A percentile compares a stretch with the other conserved stretches of the same genome.
Evolutionary conservation across 2,329 filamentous ascomycete species (phyloP).

Genomic region (Aspergillus sp.): DNA sequence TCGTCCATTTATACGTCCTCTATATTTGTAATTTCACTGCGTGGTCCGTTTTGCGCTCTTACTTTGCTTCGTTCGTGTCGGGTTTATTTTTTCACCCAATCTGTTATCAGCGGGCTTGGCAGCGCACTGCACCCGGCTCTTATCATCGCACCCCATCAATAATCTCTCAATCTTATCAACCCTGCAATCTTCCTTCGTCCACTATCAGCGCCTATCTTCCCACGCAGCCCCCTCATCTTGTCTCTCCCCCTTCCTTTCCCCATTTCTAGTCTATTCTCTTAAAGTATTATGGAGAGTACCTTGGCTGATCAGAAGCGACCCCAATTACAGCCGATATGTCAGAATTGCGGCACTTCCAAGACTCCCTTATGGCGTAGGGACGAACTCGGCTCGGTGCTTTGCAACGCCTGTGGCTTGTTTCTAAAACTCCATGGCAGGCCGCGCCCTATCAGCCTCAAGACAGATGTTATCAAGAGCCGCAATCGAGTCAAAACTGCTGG

Average conservation of each 20-base stretch:
- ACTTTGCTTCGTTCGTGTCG: slow-evolving; percentile 19
- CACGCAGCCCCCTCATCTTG: slow-evolving; percentile 20
- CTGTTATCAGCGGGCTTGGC: slow-evolving; percentile 41
- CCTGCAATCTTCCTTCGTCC: slow-evolving; percentile 21
- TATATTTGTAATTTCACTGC: neutral
- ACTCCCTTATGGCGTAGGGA: slow-evolving; percentile 97
- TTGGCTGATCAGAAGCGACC: slow-evolving; percentile 53
- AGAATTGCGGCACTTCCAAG: slow-evolving; percentile 93
- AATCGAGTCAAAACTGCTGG: slow-evolving; percentile 92
- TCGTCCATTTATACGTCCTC: neutral
- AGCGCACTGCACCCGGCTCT: slow-evolving; percentile 40
- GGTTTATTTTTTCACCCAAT: slow-evolving; percentile 25
- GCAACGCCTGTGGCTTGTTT: slow-evolving; percentile 97
- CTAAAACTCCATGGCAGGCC: slow-evolving; percentile 93
- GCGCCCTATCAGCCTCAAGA: slow-evolving; percentile 94
- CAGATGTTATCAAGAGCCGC: slow-evolving; percentile 98
- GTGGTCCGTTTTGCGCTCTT: slow-evolving; percentile 1
- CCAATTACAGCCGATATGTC: slow-evolving; percentile 86
- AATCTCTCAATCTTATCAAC: slow-evolving; percentile 46
- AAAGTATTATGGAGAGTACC: slow-evolving; percentile 43
- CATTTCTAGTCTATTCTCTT: slow-evolving; percentile 12
- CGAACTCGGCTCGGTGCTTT: slow-evolving; percentile 91
- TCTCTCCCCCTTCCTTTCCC: slow-evolving; percentile 17
- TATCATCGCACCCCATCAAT: slow-evolving; percentile 45
- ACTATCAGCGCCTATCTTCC: slow-evolving; percentile 24